Evolutionary conservation across 2,329 filamentous ascomycete species (phyloP).

Genomic region (Colletotrichum ledebouriae): DNA sequence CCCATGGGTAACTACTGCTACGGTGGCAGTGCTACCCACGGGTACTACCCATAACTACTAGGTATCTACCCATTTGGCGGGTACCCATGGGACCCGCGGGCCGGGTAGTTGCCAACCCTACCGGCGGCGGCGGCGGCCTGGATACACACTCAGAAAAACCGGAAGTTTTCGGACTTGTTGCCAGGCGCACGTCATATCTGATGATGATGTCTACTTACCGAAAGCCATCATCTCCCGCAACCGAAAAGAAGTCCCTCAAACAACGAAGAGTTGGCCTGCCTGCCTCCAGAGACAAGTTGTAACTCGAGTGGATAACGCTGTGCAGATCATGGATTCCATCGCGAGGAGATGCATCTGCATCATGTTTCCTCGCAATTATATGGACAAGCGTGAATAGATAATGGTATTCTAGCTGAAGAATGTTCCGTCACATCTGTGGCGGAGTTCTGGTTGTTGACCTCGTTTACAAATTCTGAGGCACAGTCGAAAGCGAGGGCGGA

Average conservation of each 20-base stretch:
- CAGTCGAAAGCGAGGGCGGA: conserved; percentile 22
- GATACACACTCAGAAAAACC: background rate
- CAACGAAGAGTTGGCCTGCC: too few species aligned
- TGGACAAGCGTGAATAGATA: conserved; percentile 43
- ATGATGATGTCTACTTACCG: conserved; percentile 7
- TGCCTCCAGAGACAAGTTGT: conserved; percentile 45
- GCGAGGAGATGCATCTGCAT: conserved; percentile 19
- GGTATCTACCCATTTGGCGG: too few species aligned
- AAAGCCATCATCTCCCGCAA: conserved; percentile 2
- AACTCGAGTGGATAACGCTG: conserved; percentile 45
- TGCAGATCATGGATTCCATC: conserved; percentile 43
- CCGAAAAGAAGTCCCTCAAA: conserved; percentile 18
- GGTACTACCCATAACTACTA: too few species aligned
- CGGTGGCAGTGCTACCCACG: too few species aligned
- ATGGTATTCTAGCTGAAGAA: conserved; percentile 44
- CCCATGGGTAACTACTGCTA: too few species aligned
- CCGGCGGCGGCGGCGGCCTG: too few species aligned
- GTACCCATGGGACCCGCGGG: too few species aligned
- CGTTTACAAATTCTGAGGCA: background rate
- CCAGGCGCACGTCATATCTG: background rate
- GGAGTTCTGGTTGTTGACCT: background rate
- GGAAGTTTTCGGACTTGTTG: too few species aligned
- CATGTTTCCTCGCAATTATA: conserved; percentile 44
- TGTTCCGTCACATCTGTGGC: background rate
- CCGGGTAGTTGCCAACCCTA: too few species aligned